A percentile compares a stretch with the other conserved stretches of the same genome.
Evolutionary conservation across 805 yeast species (phyloP).

Genomic region (Metschnikowia cubensis): DNA sequence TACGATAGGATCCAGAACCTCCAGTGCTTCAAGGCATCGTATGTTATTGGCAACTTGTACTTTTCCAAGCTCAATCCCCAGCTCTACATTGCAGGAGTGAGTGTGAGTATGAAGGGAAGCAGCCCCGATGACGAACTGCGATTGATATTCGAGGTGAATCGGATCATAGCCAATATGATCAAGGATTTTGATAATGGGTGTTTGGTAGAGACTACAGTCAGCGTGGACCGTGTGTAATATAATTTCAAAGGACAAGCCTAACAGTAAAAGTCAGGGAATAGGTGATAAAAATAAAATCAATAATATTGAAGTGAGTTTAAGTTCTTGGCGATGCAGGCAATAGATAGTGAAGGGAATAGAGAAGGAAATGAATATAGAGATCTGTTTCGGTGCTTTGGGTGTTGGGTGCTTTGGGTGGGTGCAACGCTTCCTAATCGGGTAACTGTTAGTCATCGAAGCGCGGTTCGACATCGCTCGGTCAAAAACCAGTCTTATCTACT

Average conservation of each 20-base stretch:
- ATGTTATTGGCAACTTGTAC: constrained; percentile 45
- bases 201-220: constrained; percentile 35
- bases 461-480: constrained; percentile 15
- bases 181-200: constrained; percentile 21
- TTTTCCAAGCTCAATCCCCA: constrained; percentile 62
- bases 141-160: constrained; percentile 47
- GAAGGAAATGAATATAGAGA: too few relatives aligned
- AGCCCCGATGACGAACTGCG: constrained; percentile 65
- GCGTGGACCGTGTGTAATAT: constrained; percentile 9
- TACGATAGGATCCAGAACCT: constrained; percentile 42
- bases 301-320: too few relatives aligned
- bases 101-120: constrained; percentile 61
- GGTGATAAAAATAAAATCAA: too few relatives aligned
- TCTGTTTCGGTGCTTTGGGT: too few relatives aligned
- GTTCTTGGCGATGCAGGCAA: too few relatives aligned
- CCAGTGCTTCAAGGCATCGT: constrained; percentile 50
- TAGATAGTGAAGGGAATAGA: too few relatives aligned
- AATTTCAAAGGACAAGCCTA: background rate
- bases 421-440: constrained; percentile 10
- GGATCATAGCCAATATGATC: constrained; percentile 38
- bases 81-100: constrained; percentile 54
- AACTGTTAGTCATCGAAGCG: constrained; percentile 20
- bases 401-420: background rate
- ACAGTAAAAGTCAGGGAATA: too few relatives aligned
- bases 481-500: background rate